Base-by-base conservation (phyloP, 2,329 filamentous ascomycete species). In the Diaporthe sp. region DNA sequence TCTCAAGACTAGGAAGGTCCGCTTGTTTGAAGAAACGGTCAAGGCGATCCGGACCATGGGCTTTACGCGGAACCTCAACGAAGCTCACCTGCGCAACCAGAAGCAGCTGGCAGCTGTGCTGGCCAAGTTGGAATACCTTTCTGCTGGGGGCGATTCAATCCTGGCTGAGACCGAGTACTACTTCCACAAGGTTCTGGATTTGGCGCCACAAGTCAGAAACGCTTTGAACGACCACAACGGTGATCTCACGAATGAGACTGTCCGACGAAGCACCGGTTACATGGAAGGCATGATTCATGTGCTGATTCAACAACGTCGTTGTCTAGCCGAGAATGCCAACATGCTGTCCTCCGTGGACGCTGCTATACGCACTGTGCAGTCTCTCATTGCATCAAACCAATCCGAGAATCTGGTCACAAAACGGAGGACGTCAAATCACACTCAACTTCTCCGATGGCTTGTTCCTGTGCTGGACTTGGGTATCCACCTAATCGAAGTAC, bases 11-110 rank as follows among this genome's bases (percentile, higher is more conserved):
- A 91, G 94, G 79, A 99, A 99, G 84, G 92, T 95, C 56, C 96
- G 95, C 78, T 89, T 98, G 19, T 97, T 97, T 79, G 94, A 95
- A 0, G 96, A 98, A 78, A 96, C 94, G 0, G 85, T 99, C 76
- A 96, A 94, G 79, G 91, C 92, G 30, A 86, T 98, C 37, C 92
- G 95, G 47, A 90, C 93, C 73, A 98, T 99, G 96, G 97, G 97
- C 5, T 90, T 99, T 78, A 93, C 93, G 78, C 92, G 92, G 70
- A 98, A 98, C 80, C 87, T 97, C 22, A 92, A 93, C 77, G 92
- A 91, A 19, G 91, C 94, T 80, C 87, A 93, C 56, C 86, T 98
- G 25, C 88, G 89, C 51, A 91, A 91, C 70, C 97, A 99, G 82
- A 87, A 90, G 37, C 93, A 94, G 0, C 86, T 94, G 10, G 89